These are phyloP conservation scores for Fulvia fulva DNA, from an alignment of 2,329 filamentous ascomycete species.

Conservation along the genomic window DNA sequence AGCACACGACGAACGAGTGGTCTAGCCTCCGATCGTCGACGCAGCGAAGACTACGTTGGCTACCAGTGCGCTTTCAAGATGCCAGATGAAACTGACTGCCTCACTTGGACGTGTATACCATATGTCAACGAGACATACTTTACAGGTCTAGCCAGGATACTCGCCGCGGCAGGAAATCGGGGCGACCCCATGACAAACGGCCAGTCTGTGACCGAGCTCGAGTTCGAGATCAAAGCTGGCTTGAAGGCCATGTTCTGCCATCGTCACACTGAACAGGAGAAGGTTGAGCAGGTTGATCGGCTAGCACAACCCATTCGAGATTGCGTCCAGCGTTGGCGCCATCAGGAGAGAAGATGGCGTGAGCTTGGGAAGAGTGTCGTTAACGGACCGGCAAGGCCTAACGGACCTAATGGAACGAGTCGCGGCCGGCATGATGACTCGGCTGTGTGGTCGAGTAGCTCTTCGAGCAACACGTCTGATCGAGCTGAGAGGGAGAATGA, in stretches of 20 bases:
- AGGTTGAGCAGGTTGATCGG: slow-evolving; percentile 8
- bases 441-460: slow-evolving; percentile 1
- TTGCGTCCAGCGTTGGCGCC: slow-evolving; percentile 12
- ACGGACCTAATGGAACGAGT: not conserved
- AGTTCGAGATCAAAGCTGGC: slow-evolving; percentile 7
- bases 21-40: slow-evolving; percentile 6
- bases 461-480: not conserved
- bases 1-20: slow-evolving; percentile 3
- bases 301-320: slow-evolving; percentile 8
- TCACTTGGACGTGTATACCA: slow-evolving; percentile 16
- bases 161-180: slow-evolving; percentile 6
- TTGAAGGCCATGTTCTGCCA: slow-evolving; percentile 14
- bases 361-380: not conserved
- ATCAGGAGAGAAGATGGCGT: slow-evolving; percentile 3
- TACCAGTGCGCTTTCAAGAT: slow-evolving; percentile 11
- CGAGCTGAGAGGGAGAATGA: not conserved
- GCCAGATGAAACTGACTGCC: slow-evolving; percentile 7
- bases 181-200: not conserved
- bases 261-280: slow-evolving; percentile 11
- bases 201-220: slow-evolving; percentile 2
- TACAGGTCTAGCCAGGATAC: slow-evolving; percentile 5
- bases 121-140: slow-evolving; percentile 17
- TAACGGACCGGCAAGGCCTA: not conserved
- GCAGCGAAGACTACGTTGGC: slow-evolving; percentile 11
- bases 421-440: not conserved